A percentile compares a stretch with the other conserved stretches of the same genome.
Conservation (phyloP, 257 asterid genomes). For the Penstemon davidsonii region DNA sequence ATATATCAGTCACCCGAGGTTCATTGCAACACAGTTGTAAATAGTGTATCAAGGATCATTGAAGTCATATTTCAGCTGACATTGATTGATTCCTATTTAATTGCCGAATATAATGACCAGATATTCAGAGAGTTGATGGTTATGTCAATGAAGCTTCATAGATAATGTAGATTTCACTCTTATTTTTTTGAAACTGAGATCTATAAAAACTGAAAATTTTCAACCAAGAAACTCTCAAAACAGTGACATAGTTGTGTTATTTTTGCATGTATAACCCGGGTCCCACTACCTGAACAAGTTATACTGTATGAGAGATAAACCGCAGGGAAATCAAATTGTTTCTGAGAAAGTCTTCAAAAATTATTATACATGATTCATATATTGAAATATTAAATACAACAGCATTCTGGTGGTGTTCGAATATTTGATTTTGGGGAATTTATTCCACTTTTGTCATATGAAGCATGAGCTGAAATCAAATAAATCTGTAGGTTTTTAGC, state of each 20-base stretch:
- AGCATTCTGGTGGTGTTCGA: not conserved
- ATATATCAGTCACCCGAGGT: not conserved
- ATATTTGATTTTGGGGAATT: not conserved
- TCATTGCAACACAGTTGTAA: no score
- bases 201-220: not conserved
- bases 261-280: not conserved
- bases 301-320: not conserved
- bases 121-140: not conserved
- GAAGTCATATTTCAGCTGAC: no score
- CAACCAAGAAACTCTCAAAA: conserved; percentile 1
- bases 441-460: not conserved
- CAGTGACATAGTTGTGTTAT: not conserved
- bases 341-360: not conserved
- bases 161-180: not conserved
- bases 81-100: no score
- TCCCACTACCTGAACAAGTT: not conserved
- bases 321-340: not conserved
- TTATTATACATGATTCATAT: not conserved
- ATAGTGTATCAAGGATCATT: no score
- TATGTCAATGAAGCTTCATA: not conserved
- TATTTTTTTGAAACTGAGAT: no score
- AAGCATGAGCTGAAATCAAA: not conserved
- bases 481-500: not conserved
- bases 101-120: not conserved
- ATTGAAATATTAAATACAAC: not conserved